Percentiles rank a stretch among this genome's conserved stretches.
Evolutionary conservation across 192 early-diverging fungal genomes (phyloP).

Genomic region (Jimgerdemannia lactiflua): DNA sequence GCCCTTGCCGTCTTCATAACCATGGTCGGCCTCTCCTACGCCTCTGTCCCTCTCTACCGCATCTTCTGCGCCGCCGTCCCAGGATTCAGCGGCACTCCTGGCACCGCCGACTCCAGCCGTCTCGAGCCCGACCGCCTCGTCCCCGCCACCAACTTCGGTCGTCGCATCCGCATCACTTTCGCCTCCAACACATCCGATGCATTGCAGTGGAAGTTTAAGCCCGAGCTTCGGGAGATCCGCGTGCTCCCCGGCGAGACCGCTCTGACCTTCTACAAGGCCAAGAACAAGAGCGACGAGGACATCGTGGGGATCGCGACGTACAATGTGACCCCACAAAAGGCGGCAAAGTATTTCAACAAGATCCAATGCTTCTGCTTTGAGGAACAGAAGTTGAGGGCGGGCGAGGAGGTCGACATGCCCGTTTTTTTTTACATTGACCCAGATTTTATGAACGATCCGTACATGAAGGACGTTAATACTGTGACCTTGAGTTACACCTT

Average conservation of each 20-base stretch:
- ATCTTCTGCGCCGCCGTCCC: conserved; percentile 88
- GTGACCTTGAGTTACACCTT: conserved; percentile 95
- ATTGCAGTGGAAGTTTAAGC: conserved; percentile 89
- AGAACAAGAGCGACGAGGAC: conserved; percentile 80
- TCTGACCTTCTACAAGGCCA: conserved; percentile 93
- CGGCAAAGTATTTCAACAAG: conserved; percentile 98
- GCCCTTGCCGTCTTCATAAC: neutral
- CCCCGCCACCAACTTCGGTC: conserved; percentile 53
- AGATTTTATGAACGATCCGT: conserved; percentile 90
- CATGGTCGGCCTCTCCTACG: conserved; percentile 54
- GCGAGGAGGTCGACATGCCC: conserved; percentile 94
- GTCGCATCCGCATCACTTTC: conserved; percentile 68
- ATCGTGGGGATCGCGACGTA: conserved; percentile 97
- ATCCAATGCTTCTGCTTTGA: conserved; percentile 99
- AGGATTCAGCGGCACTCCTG: conserved; percentile 88
- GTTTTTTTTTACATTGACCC: conserved; percentile 99
- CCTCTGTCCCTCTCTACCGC: conserved; percentile 93
- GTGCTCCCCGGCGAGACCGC: conserved; percentile 98
- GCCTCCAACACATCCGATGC: conserved; percentile 71
- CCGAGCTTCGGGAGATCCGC: conserved; percentile 79
- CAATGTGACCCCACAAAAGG: conserved; percentile 90
- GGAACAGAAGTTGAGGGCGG: conserved; percentile 86
- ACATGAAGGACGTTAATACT: conserved; percentile 91
- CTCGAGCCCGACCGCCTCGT: conserved; percentile 68
- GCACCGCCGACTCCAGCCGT: conserved; percentile 55